A percentile compares a stretch with the other conserved stretches of the same genome.
Evolutionary conservation across 805 yeast species (phyloP).

Genomic region (Zygotorulaspora sp.): DNA sequence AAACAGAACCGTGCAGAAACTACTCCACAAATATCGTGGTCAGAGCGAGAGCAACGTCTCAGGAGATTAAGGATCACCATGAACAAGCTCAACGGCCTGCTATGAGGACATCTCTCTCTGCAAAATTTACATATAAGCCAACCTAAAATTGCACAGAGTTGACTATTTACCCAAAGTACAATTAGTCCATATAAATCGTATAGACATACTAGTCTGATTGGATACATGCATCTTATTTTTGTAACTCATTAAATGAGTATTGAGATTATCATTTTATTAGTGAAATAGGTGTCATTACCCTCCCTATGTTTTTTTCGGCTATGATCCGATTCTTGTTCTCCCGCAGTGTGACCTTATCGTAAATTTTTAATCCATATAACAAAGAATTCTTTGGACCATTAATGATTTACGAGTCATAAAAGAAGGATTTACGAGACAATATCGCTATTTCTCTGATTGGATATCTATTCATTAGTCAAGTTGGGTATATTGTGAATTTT

Average conservation of each 20-base stretch:
- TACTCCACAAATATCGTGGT: conserved; percentile 7
- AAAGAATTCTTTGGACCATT: no score
- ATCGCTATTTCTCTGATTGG: neutral
- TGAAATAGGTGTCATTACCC: no score
- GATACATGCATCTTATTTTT: no score
- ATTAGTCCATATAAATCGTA: no score
- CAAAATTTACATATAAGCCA: conserved; percentile 22
- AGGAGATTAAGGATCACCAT: neutral
- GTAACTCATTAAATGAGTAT: no score
- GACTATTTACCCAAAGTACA: conserved; percentile 1
- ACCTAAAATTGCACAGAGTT: conserved; percentile 4
- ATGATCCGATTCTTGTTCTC: conserved; percentile 1
- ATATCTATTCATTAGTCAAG: neutral
- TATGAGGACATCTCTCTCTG: conserved; percentile 21
- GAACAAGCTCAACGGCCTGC: conserved; percentile 12
- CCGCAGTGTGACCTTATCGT: neutral
- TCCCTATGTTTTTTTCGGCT: neutral
- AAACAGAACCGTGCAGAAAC: conserved; percentile 1
- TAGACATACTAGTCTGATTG: no score
- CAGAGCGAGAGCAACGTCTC: conserved; percentile 2
- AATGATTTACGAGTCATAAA: no score
- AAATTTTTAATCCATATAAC: conserved; percentile 1
- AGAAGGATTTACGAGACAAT: neutral
- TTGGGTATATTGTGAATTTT: neutral
- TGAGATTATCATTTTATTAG: no score